Evolutionary conservation across 768 basidiomycete genomes (phyloP).

Genomic region (Candolleomyces aberdarensis): DNA sequence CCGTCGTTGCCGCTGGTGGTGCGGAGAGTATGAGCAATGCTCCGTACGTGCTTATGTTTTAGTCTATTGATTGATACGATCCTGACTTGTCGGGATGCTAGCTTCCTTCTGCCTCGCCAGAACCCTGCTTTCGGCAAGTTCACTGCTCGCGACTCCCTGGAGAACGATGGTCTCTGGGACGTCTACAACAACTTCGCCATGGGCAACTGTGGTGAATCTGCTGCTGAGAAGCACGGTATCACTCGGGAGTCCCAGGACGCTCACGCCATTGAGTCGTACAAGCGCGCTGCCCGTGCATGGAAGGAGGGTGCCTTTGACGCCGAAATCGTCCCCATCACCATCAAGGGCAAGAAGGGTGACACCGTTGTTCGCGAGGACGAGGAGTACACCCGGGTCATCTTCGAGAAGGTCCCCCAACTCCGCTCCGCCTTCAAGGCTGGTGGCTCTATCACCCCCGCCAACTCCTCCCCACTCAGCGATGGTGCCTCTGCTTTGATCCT

Average conservation of each 20-base stretch:
- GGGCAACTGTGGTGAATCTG: conserved; percentile 93
- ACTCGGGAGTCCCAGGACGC: conserved; percentile 84
- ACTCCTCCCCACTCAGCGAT: conserved; percentile 93
- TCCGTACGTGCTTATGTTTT: conserved; percentile 61
- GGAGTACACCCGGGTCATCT: conserved; percentile 96
- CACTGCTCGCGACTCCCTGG: conserved; percentile 81
- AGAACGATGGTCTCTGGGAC: conserved; percentile 93
- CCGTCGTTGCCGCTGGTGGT: conserved; percentile 89
- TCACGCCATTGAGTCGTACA: conserved; percentile 94
- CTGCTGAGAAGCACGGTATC: conserved; percentile 80
- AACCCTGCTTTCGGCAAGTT: conserved; percentile 89
- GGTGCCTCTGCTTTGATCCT: conserved; percentile 95
- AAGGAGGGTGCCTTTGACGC: conserved; percentile 76
- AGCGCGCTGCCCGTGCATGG: conserved; percentile 91
- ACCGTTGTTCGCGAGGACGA: conserved; percentile 90
- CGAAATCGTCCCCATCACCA: conserved; percentile 86
- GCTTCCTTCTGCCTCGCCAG: conserved; percentile 79
- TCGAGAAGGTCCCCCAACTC: conserved; percentile 88
- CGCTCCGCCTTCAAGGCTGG: conserved; percentile 87
- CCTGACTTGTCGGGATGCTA: conserved; percentile 22
- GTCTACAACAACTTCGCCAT: conserved; percentile 97
- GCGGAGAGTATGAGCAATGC: conserved; percentile 99
- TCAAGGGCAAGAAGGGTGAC: conserved; percentile 95
- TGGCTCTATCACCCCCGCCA: conserved; percentile 93
- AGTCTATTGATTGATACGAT: conserved; percentile 2